Evolutionary conservation across 495 filamentous ascomycete genomes (phyloP).

Genomic region (Penicillium egyptiacum): DNA sequence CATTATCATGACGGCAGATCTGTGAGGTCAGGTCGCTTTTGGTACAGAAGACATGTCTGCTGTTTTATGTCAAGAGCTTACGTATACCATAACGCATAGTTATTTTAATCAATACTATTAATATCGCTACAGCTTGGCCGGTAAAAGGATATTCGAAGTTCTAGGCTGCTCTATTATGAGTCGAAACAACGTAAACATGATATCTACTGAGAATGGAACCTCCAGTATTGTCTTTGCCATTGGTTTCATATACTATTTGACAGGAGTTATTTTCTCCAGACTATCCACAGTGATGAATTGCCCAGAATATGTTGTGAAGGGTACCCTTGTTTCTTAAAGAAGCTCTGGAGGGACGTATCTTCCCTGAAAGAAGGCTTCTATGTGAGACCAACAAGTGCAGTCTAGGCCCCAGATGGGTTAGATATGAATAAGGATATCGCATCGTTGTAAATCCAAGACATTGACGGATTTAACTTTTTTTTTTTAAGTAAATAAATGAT

Average conservation of each 20-base stretch:
- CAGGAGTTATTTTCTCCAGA: not conserved
- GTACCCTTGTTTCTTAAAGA: not conserved
- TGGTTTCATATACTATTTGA: not conserved
- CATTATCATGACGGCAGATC: not conserved
- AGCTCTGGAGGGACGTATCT: not conserved
- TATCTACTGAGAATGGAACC: not conserved
- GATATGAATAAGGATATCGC: not conserved
- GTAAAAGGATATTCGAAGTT: not conserved
- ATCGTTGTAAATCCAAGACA: not conserved
- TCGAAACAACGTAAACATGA: not conserved
- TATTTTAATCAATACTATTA: not conserved
- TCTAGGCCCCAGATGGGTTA: not conserved
- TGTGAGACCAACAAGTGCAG: not conserved
- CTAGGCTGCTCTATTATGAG: not conserved
- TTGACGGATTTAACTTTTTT: too few relatives aligned
- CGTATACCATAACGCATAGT: not conserved
- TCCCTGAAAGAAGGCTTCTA: not conserved
- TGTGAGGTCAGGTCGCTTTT: not conserved
- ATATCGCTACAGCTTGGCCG: not conserved
- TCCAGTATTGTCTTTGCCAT: not conserved
- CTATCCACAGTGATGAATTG: not conserved
- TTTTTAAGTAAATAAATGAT: not conserved
- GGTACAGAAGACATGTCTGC: not conserved
- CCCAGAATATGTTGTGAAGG: not conserved
- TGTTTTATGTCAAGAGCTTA: not conserved